Conservation (phyloP, 495 filamentous ascomycete genomes). For the Hypoxylon rickii region DNA sequence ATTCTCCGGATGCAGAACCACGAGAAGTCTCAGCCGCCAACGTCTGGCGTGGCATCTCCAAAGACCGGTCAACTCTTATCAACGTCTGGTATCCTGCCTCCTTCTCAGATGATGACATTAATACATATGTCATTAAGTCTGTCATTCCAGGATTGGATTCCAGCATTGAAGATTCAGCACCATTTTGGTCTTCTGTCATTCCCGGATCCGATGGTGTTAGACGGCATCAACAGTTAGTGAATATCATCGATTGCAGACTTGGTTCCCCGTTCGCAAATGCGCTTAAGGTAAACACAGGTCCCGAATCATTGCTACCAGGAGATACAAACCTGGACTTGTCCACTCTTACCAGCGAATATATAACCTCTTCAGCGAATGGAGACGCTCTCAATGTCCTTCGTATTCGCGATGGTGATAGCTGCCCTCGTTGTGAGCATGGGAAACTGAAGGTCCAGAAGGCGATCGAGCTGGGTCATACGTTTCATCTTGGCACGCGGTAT, state of each 20-base stretch:
- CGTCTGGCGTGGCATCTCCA: conserved; percentile 71
- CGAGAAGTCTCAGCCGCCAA: conserved; percentile 27
- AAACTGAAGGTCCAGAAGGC: conserved; percentile 68
- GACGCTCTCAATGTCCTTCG: conserved; percentile 62
- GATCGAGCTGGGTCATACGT: conserved; percentile 93
- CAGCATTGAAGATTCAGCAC: conserved; percentile 63
- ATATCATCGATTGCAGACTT: conserved; percentile 58
- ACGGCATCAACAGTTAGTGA: conserved; percentile 45
- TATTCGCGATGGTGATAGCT: conserved; percentile 69
- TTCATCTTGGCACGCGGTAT: conserved; percentile 90
- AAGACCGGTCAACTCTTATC: conserved; percentile 67
- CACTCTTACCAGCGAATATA: conserved; percentile 29
- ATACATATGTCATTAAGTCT: conserved; percentile 71
- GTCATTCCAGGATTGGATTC: conserved; percentile 76
- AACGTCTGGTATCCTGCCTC: conserved; percentile 66
- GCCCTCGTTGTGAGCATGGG: conserved; percentile 69
- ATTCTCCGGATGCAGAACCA: conserved; percentile 25
- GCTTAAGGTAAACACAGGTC: conserved; percentile 3
- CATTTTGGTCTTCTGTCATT: conserved; percentile 55
- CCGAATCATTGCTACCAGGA: conserved; percentile 30
- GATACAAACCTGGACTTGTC: conserved; percentile 33
- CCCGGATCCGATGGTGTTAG: background rate
- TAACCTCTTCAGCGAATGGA: conserved; percentile 19
- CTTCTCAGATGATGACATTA: conserved; percentile 58
- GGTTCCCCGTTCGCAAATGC: conserved; percentile 31